A percentile compares a stretch with the other conserved stretches of the same genome.
Conservation (phyloP, 129 eudicot genomes). For the Apium graveolens region DNA sequence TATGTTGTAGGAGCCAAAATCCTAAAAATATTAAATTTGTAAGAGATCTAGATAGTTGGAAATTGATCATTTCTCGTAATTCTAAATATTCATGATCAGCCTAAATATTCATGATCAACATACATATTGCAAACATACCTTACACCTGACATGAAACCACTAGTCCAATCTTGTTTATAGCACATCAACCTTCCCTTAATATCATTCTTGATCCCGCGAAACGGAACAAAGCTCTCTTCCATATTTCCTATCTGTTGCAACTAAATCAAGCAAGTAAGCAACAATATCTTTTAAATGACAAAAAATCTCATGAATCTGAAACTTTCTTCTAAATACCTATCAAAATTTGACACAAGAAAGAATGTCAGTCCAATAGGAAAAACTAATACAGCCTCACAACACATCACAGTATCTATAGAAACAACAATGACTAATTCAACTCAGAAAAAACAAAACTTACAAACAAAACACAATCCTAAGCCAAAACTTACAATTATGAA, state of each 20-base stretch:
- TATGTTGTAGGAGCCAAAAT: constrained; percentile 17
- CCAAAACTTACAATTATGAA: not conserved
- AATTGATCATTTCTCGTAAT: not conserved
- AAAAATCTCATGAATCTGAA: not conserved
- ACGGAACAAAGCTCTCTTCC: constrained; percentile 14
- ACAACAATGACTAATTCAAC: not conserved
- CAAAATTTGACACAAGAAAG: too few species aligned
- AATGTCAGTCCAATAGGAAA: not conserved
- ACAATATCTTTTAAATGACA: not conserved
- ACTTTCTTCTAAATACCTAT: not conserved
- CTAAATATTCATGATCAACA: not conserved
- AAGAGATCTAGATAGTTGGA: not conserved
- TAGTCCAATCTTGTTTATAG: constrained; percentile 23
- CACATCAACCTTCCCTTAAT: constrained; percentile 18
- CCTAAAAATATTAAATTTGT: not conserved
- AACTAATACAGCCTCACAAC: not conserved
- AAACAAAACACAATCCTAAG: not conserved
- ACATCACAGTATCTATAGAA: not conserved
- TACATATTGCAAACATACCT: constrained; percentile 3
- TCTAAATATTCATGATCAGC: not conserved
- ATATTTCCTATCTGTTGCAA: not conserved
- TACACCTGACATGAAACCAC: constrained; percentile 12
- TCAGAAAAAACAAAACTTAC: not conserved
- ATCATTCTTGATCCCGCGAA: constrained; percentile 17
- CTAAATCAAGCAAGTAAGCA: not conserved